These are phyloP conservation scores for Tricladium varicosporioides DNA, from an alignment of 2,329 filamentous ascomycete species.

Conservation along the genomic window DNA sequence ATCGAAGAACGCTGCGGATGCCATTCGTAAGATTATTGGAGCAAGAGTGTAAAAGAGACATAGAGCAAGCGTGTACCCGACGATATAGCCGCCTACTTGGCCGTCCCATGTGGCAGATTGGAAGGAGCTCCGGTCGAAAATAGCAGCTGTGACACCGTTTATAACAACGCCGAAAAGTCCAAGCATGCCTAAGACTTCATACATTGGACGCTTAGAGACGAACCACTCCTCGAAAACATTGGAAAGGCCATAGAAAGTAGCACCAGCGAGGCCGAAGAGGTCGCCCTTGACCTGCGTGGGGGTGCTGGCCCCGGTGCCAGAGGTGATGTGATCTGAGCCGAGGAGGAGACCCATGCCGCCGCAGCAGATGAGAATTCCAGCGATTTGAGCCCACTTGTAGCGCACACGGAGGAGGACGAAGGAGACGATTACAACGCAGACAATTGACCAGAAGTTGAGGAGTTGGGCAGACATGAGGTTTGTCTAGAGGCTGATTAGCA, in stretches of 20 bases:
- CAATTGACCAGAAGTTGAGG: conserved; percentile 98
- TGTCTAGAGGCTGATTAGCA: conserved; percentile 53
- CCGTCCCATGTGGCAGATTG: conserved; percentile 61
- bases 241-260: conserved; percentile 84
- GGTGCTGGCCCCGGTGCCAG: conserved; percentile 59
- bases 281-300: conserved; percentile 85
- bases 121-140: conserved; percentile 84
- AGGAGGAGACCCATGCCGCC: conserved; percentile 86
- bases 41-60: conserved; percentile 84
- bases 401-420: conserved; percentile 81
- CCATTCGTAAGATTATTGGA: conserved; percentile 85
- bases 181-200: conserved; percentile 90
- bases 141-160: conserved; percentile 85
- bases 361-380: conserved; percentile 86
- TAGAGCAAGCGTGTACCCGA: conserved; percentile 85
- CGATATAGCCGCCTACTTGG: conserved; percentile 73
- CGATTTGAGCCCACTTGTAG: conserved; percentile 82
- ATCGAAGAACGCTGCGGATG: conserved; percentile 92
- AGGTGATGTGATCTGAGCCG: conserved; percentile 79
- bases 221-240: conserved; percentile 96
- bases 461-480: conserved; percentile 91
- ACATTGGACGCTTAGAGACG: conserved; percentile 80
- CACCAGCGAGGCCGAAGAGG: conserved; percentile 84
- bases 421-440: conserved; percentile 83
- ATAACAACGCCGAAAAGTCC: conserved; percentile 86